These are phyloP conservation scores for Phlegmacium glaucopus DNA, from an alignment of 768 basidiomycete genomes.

Conservation along the genomic window DNA sequence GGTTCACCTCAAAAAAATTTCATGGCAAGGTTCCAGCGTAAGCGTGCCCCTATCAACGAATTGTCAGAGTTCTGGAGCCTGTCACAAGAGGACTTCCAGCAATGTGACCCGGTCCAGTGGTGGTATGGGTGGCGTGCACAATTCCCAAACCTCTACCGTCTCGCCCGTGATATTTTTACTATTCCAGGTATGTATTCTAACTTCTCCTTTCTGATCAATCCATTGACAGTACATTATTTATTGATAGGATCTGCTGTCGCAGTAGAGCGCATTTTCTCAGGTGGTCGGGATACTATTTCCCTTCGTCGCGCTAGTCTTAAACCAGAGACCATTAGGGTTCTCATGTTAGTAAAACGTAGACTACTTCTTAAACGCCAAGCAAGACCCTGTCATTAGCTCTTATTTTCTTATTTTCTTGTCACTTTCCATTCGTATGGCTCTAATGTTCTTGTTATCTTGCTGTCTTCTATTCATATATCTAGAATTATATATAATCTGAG, in stretches of 20 bases:
- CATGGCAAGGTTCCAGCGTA: neutral
- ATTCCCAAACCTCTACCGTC: slow-evolving; percentile 20
- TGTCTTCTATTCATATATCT: too few species aligned
- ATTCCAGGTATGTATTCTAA: slow-evolving; percentile 19
- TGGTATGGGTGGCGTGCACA: slow-evolving; percentile 15
- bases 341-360: slow-evolving; percentile 22
- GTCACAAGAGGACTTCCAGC: slow-evolving; percentile 16
- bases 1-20: too few species aligned
- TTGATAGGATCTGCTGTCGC: slow-evolving; percentile 26
- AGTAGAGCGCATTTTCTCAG: slow-evolving; percentile 27
- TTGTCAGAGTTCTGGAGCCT: slow-evolving; percentile 21
- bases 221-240: neutral
- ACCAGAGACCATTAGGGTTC: slow-evolving; percentile 20
- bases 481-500: too few species aligned
- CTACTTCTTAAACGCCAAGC: too few species aligned
- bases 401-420: too few species aligned
- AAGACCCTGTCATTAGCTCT: too few species aligned
- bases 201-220: too few species aligned
- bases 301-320: slow-evolving; percentile 24
- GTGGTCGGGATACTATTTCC: slow-evolving; percentile 25
- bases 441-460: too few species aligned
- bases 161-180: slow-evolving; percentile 20
- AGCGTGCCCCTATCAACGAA: slow-evolving; percentile 10
- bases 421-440: too few species aligned
- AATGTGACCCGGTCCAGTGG: slow-evolving; percentile 23